These are phyloP conservation scores for Phialophora expanda DNA, from an alignment of 2,329 filamentous ascomycete genomes.

Conservation along the genomic window DNA sequence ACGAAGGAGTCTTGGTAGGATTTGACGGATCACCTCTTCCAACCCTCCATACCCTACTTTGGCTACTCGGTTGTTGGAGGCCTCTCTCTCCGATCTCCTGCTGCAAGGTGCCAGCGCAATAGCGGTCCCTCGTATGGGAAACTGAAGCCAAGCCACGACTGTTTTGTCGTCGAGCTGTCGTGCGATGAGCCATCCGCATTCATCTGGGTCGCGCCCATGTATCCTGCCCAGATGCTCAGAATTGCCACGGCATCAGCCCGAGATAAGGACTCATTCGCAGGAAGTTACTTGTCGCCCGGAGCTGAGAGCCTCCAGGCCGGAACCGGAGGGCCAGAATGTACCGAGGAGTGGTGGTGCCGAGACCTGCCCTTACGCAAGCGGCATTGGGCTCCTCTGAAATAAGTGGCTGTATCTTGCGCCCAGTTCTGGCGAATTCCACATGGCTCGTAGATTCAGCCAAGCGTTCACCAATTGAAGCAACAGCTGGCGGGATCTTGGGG, in stretches of 20 bases:
- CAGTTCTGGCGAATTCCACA: too few relatives aligned
- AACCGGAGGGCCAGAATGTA: not conserved
- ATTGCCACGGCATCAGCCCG: not conserved
- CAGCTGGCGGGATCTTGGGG: too few relatives aligned
- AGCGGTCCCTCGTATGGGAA: not conserved
- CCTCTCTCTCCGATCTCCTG: not conserved
- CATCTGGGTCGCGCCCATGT: not conserved
- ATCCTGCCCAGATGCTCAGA: not conserved
- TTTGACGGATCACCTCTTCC: not conserved
- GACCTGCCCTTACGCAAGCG: too few relatives aligned
- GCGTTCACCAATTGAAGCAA: too few relatives aligned
- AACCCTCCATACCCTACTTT: not conserved
- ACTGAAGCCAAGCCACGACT: not conserved
- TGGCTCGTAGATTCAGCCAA: too few relatives aligned
- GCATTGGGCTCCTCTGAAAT: too few relatives aligned
- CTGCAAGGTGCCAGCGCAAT: not conserved
- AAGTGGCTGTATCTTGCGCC: too few relatives aligned
- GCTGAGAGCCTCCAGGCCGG: too few relatives aligned
- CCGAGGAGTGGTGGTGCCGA: too few relatives aligned
- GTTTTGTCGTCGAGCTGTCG: not conserved
- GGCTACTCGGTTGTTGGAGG: not conserved
- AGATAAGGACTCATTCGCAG: not conserved
- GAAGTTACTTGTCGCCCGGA: not conserved
- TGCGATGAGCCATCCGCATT: not conserved
- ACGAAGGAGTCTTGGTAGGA: not conserved